Percentiles rank a stretch among this genome's conserved stretches.
These are phyloP conservation scores for Glarea lozoyensis DNA, from an alignment of 495 filamentous ascomycete species.

Conservation along the genomic window DNA sequence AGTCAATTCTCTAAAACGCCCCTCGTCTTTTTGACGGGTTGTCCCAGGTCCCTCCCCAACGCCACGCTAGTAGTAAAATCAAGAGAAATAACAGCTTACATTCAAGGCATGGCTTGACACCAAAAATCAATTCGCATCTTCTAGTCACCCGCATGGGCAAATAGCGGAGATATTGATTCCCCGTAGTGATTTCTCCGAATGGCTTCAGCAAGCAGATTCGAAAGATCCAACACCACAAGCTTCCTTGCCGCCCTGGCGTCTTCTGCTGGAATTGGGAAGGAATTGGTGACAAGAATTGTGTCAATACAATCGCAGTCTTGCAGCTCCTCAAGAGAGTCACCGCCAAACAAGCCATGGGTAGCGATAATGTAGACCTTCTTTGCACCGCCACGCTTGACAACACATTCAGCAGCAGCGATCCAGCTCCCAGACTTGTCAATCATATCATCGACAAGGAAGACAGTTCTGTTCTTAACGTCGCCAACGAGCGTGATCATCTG, in stretches of 20 bases:
- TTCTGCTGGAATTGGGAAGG: conserved; percentile 76
- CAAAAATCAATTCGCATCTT: conserved; percentile 1
- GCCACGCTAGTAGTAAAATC: conserved; percentile 20
- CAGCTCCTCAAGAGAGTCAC: conserved; percentile 82
- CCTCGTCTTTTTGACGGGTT: no score
- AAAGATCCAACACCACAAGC: conserved; percentile 80
- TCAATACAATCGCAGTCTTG: conserved; percentile 88
- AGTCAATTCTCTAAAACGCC: conserved; percentile 1
- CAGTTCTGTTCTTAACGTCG: conserved; percentile 74
- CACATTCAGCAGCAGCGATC: conserved; percentile 98
- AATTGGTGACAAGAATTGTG: conserved; percentile 90
- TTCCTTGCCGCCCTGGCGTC: conserved; percentile 66
- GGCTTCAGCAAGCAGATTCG: conserved; percentile 78
- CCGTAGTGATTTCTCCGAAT: conserved; percentile 93
- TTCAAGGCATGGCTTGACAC: conserved; percentile 6
- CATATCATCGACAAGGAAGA: conserved; percentile 97
- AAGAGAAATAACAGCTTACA: conserved; percentile 11
- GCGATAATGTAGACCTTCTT: conserved; percentile 97
- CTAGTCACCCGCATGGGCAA: conserved; percentile 60
- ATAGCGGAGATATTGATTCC: conserved; percentile 78
- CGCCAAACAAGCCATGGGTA: conserved; percentile 89
- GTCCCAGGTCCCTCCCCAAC: conserved; percentile 14
- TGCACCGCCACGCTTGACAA: conserved; percentile 83
- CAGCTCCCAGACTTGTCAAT: conserved; percentile 95
- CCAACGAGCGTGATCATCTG: conserved; percentile 94